These are phyloP conservation scores for Caulochytrium protostelioides DNA, from an alignment of 371 early-diverging fungal genomes.

Conservation along the genomic window DNA sequence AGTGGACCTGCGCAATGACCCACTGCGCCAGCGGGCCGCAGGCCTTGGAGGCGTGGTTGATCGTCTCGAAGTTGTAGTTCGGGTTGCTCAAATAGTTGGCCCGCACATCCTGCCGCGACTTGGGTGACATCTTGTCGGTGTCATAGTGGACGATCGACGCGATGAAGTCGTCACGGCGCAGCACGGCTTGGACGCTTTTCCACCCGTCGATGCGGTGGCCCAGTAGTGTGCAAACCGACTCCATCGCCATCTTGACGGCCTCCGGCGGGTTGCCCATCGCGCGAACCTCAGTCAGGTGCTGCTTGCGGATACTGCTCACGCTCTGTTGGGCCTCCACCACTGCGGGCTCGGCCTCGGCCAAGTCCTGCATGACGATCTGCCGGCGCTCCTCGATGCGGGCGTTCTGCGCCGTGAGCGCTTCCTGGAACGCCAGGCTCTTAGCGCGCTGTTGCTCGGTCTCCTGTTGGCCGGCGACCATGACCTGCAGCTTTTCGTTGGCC, in stretches of 20 bases:
- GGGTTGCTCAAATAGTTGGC: constrained; percentile 56
- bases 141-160: constrained; percentile 84
- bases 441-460: constrained; percentile 82
- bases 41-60: constrained; percentile 94
- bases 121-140: constrained; percentile 57
- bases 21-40: constrained; percentile 96
- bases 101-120: constrained; percentile 54
- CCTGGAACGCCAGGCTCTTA: constrained; percentile 55
- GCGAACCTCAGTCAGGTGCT: constrained; percentile 94
- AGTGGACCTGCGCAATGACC: constrained; percentile 90
- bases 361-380: constrained; percentile 59
- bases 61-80: constrained; percentile 73
- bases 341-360: constrained; percentile 90
- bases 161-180: constrained; percentile 95
- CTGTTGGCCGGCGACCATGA: constrained; percentile 89
- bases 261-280: constrained; percentile 94
- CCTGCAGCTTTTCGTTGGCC: constrained; percentile 86
- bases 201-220: constrained; percentile 60
- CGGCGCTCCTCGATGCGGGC: constrained; percentile 59
- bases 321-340: constrained; percentile 86
- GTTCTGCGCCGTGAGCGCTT: constrained; percentile 52
- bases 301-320: constrained; percentile 83
- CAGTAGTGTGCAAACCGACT: constrained; percentile 84
- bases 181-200: constrained; percentile 66
- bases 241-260: constrained; percentile 91